A percentile compares a stretch with the other conserved stretches of the same genome.
phyloP scores from a whole-genome alignment of 2,329 filamentous ascomycete genomes.

The Thelonectria olida region DNA sequence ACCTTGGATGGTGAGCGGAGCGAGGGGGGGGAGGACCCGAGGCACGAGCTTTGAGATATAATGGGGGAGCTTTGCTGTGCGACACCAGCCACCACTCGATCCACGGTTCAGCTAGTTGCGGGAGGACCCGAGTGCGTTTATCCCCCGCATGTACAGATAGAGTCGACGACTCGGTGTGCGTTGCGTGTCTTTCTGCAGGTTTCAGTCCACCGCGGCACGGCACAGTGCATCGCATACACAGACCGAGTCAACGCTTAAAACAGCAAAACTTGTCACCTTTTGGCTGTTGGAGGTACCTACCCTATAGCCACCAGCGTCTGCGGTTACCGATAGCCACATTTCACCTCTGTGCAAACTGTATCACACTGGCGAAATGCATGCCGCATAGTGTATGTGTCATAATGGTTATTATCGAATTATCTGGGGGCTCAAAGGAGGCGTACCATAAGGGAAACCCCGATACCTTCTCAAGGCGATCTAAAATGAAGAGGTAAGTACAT shows the following conservation, averaged over 20 bases:
- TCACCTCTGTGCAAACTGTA: neutral
- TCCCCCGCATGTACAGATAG: neutral
- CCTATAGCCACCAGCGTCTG: neutral
- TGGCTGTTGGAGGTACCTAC: too few relatives aligned
- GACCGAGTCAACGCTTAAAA: neutral
- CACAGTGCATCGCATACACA: neutral
- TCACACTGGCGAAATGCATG: neutral
- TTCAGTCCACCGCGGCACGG: neutral
- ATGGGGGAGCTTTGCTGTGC: neutral
- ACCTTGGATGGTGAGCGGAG: neutral
- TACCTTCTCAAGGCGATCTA: neutral
- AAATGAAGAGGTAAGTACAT: neutral
- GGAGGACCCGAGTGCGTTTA: too few relatives aligned
- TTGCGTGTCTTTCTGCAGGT: neutral
- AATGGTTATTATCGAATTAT: neutral
- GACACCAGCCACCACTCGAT: neutral
- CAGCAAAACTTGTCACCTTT: neutral
- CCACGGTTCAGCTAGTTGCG: too few relatives aligned
- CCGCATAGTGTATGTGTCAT: neutral
- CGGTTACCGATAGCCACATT: neutral
- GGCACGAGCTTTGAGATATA: constrained; percentile 3
- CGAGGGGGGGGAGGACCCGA: neutral
- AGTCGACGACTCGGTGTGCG: neutral
- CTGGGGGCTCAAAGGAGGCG: neutral
- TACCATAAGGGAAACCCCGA: neutral